phyloP scores from a whole-genome alignment of 345 rosid species.

The Eucalyptus melliodora region DNA sequence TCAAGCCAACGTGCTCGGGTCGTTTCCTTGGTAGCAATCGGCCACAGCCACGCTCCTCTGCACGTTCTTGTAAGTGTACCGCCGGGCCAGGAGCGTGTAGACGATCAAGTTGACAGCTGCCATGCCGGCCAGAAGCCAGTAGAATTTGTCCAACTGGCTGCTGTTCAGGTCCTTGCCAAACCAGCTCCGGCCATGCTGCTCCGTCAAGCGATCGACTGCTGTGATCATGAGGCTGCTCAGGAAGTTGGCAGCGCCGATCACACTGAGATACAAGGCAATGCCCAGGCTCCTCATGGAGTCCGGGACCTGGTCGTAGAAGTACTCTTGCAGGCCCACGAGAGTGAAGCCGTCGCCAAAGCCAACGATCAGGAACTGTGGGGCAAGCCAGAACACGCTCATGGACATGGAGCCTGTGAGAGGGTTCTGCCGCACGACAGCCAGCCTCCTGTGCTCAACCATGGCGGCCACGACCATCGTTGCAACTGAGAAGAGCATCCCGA shows the following conservation, averaged over 20 bases:
- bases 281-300: slow-evolving; percentile 95
- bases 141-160: slow-evolving; percentile 70
- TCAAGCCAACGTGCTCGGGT: not conserved
- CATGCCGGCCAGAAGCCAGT: slow-evolving; percentile 56
- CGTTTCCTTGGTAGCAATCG: slow-evolving; percentile 37
- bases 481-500: slow-evolving; percentile 72
- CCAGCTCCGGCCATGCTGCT: slow-evolving; percentile 41
- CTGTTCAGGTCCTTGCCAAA: slow-evolving; percentile 72
- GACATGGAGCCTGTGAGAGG: slow-evolving; percentile 30
- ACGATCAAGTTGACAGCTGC: slow-evolving; percentile 31
- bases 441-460: slow-evolving; percentile 57
- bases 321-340: slow-evolving; percentile 85
- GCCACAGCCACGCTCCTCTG: slow-evolving; percentile 51
- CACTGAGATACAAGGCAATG: slow-evolving; percentile 82
- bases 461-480: slow-evolving; percentile 61
- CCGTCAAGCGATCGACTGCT: slow-evolving; percentile 28
- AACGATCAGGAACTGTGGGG: slow-evolving; percentile 64
- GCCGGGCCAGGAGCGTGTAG: slow-evolving; percentile 41
- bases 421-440: slow-evolving; percentile 7
- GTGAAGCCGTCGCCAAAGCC: slow-evolving; percentile 77
- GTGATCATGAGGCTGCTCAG: slow-evolving; percentile 66
- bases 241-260: slow-evolving; percentile 69
- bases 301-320: slow-evolving; percentile 91
- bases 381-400: slow-evolving; percentile 79
- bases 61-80: slow-evolving; percentile 70